A percentile compares a stretch with the other conserved stretches of the same genome.
Evolutionary conservation across 805 yeast genomes (phyloP).

Genomic region (Blastobotrys robertii): DNA sequence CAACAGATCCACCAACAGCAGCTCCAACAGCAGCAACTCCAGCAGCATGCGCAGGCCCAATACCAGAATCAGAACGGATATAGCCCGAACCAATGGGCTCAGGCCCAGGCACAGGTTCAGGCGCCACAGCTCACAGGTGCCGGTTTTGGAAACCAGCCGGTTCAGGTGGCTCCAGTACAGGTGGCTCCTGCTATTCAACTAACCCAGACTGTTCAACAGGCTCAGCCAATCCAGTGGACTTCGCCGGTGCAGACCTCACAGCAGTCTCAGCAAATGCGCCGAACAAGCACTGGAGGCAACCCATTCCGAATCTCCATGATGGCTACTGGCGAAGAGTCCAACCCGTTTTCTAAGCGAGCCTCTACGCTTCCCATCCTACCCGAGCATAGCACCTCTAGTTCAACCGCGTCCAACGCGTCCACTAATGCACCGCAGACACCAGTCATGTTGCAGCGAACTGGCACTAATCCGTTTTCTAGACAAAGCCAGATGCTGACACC

Average conservation of each 20-base stretch:
- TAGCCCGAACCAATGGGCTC: conserved; percentile 8
- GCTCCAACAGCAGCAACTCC: conserved; percentile 14
- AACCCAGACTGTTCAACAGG: no score
- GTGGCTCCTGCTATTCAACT: no score
- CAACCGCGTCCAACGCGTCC: conserved; percentile 1
- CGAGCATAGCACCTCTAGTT: conserved; percentile 5
- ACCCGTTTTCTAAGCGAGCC: conserved; percentile 14
- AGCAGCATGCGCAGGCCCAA: conserved; percentile 12
- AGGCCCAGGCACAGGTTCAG: conserved; percentile 8
- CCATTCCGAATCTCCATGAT: conserved; percentile 15
- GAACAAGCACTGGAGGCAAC: conserved; percentile 14
- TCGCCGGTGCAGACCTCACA: conserved; percentile 17
- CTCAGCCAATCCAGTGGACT: no score
- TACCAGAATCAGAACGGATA: conserved; percentile 17
- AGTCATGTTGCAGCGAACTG: conserved; percentile 21
- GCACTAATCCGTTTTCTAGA: conserved; percentile 37
- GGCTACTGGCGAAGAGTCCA: conserved; percentile 3
- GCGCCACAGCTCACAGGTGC: conserved; percentile 8
- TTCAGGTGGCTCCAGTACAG: neutral
- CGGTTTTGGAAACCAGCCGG: conserved; percentile 4
- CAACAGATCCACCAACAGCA: conserved; percentile 9
- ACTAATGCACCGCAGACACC: conserved; percentile 1
- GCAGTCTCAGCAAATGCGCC: conserved; percentile 14
- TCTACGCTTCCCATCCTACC: conserved; percentile 10
- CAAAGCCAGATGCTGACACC: conserved; percentile 19